Evolutionary conservation across 2,329 filamentous ascomycete genomes (phyloP).

Genomic region (Amphichorda felina): DNA sequence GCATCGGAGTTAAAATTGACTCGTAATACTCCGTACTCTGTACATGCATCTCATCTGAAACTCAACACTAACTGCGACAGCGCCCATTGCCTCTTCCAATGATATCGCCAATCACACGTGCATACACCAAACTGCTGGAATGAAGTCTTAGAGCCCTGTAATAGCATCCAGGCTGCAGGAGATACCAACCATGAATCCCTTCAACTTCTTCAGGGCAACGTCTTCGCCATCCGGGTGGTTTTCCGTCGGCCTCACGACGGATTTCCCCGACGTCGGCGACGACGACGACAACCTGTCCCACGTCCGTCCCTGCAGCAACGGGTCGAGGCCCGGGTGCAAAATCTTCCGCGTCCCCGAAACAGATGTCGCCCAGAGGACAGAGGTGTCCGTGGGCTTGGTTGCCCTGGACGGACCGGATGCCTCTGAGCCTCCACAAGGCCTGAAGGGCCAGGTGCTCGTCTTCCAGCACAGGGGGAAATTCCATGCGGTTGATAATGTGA

Average conservation of each 20-base stretch:
- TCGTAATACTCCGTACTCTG: too few relatives aligned
- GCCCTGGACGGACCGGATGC: too few relatives aligned
- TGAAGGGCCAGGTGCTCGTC: constrained; percentile 51
- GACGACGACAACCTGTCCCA: not conserved
- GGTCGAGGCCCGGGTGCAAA: constrained; percentile 38
- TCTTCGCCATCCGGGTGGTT: constrained; percentile 28
- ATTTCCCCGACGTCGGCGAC: constrained; percentile 32
- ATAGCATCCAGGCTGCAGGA: too few relatives aligned
- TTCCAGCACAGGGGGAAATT: constrained; percentile 52
- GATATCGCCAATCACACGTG: too few relatives aligned
- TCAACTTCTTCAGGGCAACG: too few relatives aligned
- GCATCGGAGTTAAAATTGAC: too few relatives aligned
- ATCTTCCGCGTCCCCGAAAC: constrained; percentile 38
- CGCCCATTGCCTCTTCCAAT: too few relatives aligned
- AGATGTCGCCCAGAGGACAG: constrained; percentile 21
- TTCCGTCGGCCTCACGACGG: constrained; percentile 38
- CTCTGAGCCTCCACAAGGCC: constrained; percentile 16
- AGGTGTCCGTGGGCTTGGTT: constrained; percentile 19
- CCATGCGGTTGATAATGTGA: constrained; percentile 58
- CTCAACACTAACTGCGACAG: too few relatives aligned
- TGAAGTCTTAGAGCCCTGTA: too few relatives aligned
- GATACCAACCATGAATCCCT: too few relatives aligned
- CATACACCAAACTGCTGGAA: too few relatives aligned
- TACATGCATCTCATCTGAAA: too few relatives aligned
- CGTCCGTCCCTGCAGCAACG: not conserved